Percentiles rank a stretch among this genome's conserved stretches.
Evolutionary conservation across 2,329 filamentous ascomycete genomes (phyloP).

Genomic region (Ophiostoma sp.): DNA sequence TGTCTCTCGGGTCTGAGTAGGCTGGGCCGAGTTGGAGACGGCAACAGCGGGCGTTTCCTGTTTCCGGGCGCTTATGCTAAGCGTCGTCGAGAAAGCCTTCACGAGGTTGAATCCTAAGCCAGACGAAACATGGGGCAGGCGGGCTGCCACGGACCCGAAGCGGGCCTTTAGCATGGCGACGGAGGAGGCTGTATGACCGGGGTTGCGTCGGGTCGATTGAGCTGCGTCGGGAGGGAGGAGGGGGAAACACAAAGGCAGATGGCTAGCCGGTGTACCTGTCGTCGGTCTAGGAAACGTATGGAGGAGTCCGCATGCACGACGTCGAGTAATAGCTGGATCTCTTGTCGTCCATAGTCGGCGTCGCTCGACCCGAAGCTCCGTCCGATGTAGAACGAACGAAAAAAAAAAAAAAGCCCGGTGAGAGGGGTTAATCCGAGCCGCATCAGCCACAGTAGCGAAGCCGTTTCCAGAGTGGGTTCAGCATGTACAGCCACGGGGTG

Average conservation of each 20-base stretch:
- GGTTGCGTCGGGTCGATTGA: neutral
- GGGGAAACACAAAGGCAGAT: neutral
- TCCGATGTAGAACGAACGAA: neutral
- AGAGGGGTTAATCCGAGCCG: slow-evolving; percentile 20
- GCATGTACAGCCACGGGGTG: slow-evolving; percentile 18
- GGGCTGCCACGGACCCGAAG: slow-evolving; percentile 45
- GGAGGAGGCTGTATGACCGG: neutral
- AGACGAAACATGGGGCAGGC: slow-evolving; percentile 22
- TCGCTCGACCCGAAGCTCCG: neutral
- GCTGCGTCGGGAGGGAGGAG: neutral
- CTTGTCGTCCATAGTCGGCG: neutral
- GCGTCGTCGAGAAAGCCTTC: slow-evolving; percentile 29
- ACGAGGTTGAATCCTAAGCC: slow-evolving; percentile 19
- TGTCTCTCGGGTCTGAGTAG: slow-evolving; percentile 32
- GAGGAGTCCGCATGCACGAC: neutral
- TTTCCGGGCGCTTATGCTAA: slow-evolving; percentile 20
- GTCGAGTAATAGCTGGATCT: neutral
- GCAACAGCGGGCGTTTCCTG: slow-evolving; percentile 6
- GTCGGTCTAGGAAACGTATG: neutral
- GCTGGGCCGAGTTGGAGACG: neutral
- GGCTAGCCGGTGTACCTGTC: neutral
- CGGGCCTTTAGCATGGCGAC: slow-evolving; percentile 60
- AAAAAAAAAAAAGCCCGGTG: neutral
- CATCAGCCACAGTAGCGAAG: neutral
- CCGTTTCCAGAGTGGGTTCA: neutral